Evolutionary conservation across 805 yeast species (phyloP).

Genomic region (Candida nonsorbophila): DNA sequence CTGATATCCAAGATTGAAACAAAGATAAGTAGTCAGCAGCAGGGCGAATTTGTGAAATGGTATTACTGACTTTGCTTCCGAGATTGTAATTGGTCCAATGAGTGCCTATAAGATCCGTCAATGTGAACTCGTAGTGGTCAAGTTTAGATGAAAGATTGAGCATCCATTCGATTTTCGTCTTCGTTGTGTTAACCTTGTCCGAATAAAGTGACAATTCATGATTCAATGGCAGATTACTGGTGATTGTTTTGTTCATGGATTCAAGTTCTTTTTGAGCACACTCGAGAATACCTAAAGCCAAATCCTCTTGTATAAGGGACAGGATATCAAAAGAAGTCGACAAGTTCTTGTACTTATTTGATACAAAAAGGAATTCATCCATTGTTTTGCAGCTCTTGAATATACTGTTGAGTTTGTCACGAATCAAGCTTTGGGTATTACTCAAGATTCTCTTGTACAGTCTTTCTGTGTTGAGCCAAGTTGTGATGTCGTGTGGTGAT

Average conservation of each 20-base stretch:
- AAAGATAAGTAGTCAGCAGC: no score
- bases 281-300: slow-evolving; percentile 25
- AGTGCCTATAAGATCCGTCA: slow-evolving; percentile 17
- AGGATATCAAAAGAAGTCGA: slow-evolving; percentile 12
- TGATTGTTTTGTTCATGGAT: no score
- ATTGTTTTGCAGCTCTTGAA: slow-evolving; percentile 21
- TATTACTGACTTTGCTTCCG: no score
- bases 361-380: slow-evolving; percentile 21
- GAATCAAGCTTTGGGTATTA: slow-evolving; percentile 15
- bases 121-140: slow-evolving; percentile 16
- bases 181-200: no score
- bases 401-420: slow-evolving; percentile 16
- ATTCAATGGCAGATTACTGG: no score
- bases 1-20: no score
- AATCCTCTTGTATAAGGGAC: slow-evolving; percentile 29
- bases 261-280: slow-evolving; percentile 22
- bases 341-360: slow-evolving; percentile 16
- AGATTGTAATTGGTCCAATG: slow-evolving; percentile 34
- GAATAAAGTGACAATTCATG: no score
- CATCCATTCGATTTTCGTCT: no score
- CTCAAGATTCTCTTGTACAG: slow-evolving; percentile 17
- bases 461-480: slow-evolving; percentile 25
- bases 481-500: slow-evolving; percentile 21
- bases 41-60: no score
- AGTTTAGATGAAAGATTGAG: no score